These are phyloP conservation scores for Tremella fuciformis DNA, from an alignment of 768 basidiomycete genomes.

Conservation along the genomic window DNA sequence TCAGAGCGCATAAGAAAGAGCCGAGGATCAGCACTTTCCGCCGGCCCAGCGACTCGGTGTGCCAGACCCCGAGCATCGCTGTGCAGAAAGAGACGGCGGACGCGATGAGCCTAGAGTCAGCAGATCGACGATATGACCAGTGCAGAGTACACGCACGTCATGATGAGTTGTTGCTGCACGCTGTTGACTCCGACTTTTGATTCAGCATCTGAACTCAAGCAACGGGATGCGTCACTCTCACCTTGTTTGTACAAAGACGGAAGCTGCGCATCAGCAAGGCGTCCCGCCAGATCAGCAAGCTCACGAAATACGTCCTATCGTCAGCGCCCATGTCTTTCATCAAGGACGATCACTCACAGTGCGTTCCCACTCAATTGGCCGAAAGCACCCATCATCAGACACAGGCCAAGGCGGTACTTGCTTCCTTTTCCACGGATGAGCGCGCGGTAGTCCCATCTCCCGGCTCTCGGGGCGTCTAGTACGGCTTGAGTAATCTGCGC, in stretches of 20 bases:
- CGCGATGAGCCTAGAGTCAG: conserved; percentile 19
- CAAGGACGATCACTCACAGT: conserved; percentile 16
- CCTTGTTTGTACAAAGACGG: conserved; percentile 26
- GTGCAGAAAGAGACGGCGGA: conserved; percentile 19
- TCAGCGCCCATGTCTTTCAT: neutral
- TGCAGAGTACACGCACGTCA: conserved; percentile 24
- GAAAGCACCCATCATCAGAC: conserved; percentile 27
- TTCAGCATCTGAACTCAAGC: neutral
- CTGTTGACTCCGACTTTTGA: conserved; percentile 27
- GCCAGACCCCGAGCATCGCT: conserved; percentile 26
- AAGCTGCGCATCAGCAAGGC: conserved; percentile 10
- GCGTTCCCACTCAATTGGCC: conserved; percentile 25
- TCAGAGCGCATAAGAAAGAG: conserved; percentile 23
- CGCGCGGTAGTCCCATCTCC: conserved; percentile 23
- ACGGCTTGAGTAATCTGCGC: conserved; percentile 15
- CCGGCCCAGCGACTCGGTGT: conserved; percentile 29
- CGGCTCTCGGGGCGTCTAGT: neutral
- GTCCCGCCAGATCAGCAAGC: neutral
- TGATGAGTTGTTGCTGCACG: conserved; percentile 25
- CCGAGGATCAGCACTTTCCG: conserved; percentile 24
- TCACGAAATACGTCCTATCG: neutral
- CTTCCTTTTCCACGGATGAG: conserved; percentile 16
- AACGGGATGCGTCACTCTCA: conserved; percentile 2
- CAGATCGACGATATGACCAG: neutral
- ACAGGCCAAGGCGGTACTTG: conserved; percentile 25